Percentiles rank a stretch among this genome's conserved stretches.
Evolutionary conservation across 108 stramenopile genomes (phyloP).

Genomic region (Nitzschia sp.): DNA sequence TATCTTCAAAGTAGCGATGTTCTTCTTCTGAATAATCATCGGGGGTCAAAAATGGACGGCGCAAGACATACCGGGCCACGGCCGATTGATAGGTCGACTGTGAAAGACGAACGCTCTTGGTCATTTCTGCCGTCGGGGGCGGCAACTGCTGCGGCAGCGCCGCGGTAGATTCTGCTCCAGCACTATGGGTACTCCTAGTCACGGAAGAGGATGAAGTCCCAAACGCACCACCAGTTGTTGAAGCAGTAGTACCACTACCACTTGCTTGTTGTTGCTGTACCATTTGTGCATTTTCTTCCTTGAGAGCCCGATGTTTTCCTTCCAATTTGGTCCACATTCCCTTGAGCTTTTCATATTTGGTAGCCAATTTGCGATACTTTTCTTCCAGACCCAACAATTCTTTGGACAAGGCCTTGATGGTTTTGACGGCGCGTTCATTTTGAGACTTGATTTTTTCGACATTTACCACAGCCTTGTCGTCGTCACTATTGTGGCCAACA

Average conservation of each 20-base stretch:
- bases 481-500: neutral
- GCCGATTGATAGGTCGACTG: neutral
- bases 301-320: conserved; percentile 1
- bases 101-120: neutral
- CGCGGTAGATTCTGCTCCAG: neutral
- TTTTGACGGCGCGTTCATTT: conserved; percentile 13
- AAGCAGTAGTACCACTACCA: neutral
- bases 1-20: neutral
- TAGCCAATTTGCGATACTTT: neutral
- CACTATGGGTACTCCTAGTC: neutral
- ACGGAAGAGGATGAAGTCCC: neutral
- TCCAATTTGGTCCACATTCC: conserved; percentile 8
- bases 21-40: neutral
- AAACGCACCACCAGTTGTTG: neutral
- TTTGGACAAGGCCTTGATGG: conserved; percentile 3
- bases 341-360: conserved; percentile 13
- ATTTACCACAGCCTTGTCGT: neutral
- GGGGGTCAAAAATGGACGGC: conserved; percentile 1
- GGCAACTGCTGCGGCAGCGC: neutral
- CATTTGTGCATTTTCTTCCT: conserved; percentile 12
- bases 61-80: neutral
- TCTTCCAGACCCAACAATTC: conserved; percentile 9
- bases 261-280: neutral
- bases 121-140: neutral
- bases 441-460: neutral